phyloP scores from a whole-genome alignment of 352 stramenopile species.

The Globisporangium emineosum region DNA sequence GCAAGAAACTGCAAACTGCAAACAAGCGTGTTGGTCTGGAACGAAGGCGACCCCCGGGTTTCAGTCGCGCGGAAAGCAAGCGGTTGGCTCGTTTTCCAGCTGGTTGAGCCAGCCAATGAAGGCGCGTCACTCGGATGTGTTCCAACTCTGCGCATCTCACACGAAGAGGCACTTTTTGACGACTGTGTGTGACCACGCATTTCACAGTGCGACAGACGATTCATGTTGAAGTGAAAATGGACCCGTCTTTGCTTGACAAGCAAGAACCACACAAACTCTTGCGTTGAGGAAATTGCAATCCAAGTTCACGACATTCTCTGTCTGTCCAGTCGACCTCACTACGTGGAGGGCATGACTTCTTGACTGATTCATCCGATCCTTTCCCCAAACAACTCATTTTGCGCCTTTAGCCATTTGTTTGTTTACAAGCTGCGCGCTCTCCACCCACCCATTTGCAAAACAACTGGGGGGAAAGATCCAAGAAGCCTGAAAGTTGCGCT shows the following conservation, averaged over 20 bases:
- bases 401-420: too few relatives aligned
- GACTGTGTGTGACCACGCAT: too few relatives aligned
- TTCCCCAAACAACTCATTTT: background rate
- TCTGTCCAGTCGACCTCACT: background rate
- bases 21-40: background rate
- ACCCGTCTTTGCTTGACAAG: too few relatives aligned
- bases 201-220: too few relatives aligned
- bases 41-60: background rate
- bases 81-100: too few relatives aligned
- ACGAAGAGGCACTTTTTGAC: too few relatives aligned
- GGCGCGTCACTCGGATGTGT: background rate
- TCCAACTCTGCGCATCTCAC: background rate
- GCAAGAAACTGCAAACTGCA: too few relatives aligned
- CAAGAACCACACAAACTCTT: too few relatives aligned
- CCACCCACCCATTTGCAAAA: background rate
- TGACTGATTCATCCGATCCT: background rate
- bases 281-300: too few relatives aligned
- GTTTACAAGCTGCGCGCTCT: background rate
- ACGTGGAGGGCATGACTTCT: conserved; percentile 4
- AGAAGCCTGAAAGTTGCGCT: background rate
- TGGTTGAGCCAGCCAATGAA: background rate
- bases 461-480: background rate
- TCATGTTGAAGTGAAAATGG: too few relatives aligned
- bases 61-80: background rate
- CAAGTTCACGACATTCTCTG: too few relatives aligned